These are phyloP conservation scores for Pseudocercospora musae DNA, from an alignment of 2,329 filamentous ascomycete genomes.

Conservation along the genomic window DNA sequence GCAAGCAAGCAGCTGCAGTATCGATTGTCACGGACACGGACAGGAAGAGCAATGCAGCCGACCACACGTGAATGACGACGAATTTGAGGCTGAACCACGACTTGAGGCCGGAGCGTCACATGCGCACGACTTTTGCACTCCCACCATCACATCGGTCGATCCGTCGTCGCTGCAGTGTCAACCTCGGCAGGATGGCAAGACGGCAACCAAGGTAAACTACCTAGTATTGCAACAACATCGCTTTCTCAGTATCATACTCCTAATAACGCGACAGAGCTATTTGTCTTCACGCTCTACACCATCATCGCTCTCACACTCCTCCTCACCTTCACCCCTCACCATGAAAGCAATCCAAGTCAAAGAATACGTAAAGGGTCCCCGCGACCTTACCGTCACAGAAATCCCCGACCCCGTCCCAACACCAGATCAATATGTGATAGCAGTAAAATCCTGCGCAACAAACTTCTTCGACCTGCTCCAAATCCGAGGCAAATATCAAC, in stretches of 20 bases:
- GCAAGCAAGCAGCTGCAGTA: background rate
- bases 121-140: conserved; percentile 1
- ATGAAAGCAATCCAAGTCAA: conserved; percentile 63
- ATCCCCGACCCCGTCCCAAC: conserved; percentile 72
- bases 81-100: background rate
- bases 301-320: background rate
- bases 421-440: conserved; percentile 76
- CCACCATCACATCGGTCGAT: background rate
- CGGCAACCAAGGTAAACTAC: conserved; percentile 11
- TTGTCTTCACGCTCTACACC: background rate
- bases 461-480: conserved; percentile 99
- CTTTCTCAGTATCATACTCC: background rate
- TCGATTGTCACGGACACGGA: background rate
- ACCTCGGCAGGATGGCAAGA: background rate
- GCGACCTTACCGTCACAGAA: conserved; percentile 70
- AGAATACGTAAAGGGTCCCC: conserved; percentile 59
- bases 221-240: background rate
- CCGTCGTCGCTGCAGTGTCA: background rate
- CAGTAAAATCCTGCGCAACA: conserved; percentile 79
- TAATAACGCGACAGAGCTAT: background rate
- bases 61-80: background rate
- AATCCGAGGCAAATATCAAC: conserved; percentile 92
- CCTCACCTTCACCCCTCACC: conserved; percentile 30
- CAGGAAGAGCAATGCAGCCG: background rate
- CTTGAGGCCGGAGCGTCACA: background rate